These are phyloP conservation scores for Globomyces pollinis-pini DNA, from an alignment of 192 early-diverging fungal species.

Conservation along the genomic window DNA sequence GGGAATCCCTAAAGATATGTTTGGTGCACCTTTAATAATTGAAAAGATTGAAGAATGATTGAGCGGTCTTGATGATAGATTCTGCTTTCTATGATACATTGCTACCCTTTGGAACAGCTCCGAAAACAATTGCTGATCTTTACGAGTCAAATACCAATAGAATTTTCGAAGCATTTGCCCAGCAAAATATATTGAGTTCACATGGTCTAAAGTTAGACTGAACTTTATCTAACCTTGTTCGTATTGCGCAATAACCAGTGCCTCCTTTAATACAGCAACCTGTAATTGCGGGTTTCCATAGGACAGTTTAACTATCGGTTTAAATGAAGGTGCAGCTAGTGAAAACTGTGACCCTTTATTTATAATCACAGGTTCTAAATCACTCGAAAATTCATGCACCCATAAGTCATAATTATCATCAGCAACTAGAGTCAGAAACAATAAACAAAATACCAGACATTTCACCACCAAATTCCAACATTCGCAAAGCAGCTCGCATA, in stretches of 20 bases:
- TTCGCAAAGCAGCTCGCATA: neutral
- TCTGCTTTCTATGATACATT: slow-evolving; percentile 35
- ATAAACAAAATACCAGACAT: too few species aligned
- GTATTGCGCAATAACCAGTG: slow-evolving; percentile 59
- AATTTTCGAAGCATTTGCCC: slow-evolving; percentile 60
- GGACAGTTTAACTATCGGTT: slow-evolving; percentile 9
- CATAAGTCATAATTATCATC: neutral
- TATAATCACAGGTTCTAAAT: neutral
- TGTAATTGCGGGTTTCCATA: slow-evolving; percentile 75
- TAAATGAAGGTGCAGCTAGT: neutral
- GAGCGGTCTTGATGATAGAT: slow-evolving; percentile 14
- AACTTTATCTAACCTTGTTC: too few species aligned
- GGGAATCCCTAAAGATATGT: slow-evolving; percentile 30
- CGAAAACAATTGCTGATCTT: slow-evolving; percentile 60
- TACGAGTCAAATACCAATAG: slow-evolving; percentile 46
- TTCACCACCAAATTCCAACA: neutral
- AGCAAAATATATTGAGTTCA: slow-evolving; percentile 52
- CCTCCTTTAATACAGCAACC: slow-evolving; percentile 68
- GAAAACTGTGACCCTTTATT: neutral
- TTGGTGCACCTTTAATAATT: slow-evolving; percentile 24
- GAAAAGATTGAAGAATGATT: slow-evolving; percentile 10
- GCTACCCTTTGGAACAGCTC: slow-evolving; percentile 36
- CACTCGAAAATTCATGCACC: neutral
- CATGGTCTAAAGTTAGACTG: too few species aligned
- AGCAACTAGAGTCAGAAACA: neutral